phyloP scores from a whole-genome alignment of 1,139 yeast species.

The Suhomyces bolitotheri region DNA sequence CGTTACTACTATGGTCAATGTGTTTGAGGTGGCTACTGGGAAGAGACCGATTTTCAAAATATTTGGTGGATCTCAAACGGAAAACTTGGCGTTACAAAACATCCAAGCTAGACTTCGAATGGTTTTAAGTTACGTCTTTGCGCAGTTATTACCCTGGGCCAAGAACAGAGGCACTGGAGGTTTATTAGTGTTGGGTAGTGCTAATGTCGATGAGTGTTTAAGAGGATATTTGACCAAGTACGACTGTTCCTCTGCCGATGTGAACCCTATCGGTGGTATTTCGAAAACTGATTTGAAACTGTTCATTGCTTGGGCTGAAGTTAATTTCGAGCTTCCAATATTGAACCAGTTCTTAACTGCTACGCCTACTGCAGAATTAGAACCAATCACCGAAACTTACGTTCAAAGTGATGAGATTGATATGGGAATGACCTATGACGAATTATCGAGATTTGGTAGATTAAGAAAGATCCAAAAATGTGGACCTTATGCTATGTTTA shows the following conservation, averaged over 20 bases:
- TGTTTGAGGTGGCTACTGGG: conserved; percentile 89
- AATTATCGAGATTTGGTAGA: conserved; percentile 86
- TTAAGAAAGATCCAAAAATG: conserved; percentile 89
- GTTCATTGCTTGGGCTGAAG: conserved; percentile 79
- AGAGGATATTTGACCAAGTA: conserved; percentile 95
- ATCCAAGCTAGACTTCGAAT: conserved; percentile 94
- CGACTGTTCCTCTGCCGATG: conserved; percentile 95
- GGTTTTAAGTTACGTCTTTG: conserved; percentile 91
- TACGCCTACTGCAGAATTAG: conserved; percentile 96
- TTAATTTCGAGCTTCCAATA: conserved; percentile 71
- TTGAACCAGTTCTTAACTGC: conserved; percentile 79
- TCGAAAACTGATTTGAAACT: conserved; percentile 88
- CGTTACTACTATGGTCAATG: conserved; percentile 68
- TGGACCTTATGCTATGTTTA: conserved; percentile 94
- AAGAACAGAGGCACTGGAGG: conserved; percentile 68
- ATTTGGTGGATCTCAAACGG: conserved; percentile 90
- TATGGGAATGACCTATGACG: conserved; percentile 98
- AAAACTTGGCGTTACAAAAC: conserved; percentile 90
- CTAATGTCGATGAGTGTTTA: conserved; percentile 96
- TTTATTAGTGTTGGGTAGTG: conserved; percentile 85
- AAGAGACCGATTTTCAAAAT: conserved; percentile 83
- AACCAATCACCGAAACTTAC: conserved; percentile 87
- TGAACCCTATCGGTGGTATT: conserved; percentile 96
- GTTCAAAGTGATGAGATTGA: conserved; percentile 96
- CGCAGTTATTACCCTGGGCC: conserved; percentile 94